phyloP scores from a whole-genome alignment of 805 yeast genomes.

The Starmerella vaccinii region DNA sequence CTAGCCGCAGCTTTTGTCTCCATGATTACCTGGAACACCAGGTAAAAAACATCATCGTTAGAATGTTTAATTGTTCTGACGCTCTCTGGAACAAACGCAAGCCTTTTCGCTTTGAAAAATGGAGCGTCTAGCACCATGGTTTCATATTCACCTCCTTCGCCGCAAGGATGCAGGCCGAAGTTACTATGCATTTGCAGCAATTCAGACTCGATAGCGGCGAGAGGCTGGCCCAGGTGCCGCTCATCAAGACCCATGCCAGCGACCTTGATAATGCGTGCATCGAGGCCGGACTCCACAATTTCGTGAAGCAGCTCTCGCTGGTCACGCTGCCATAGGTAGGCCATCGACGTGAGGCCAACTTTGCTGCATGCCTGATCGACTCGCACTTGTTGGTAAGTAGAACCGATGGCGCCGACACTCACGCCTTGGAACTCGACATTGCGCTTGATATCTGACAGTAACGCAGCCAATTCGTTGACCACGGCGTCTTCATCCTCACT shows the following conservation, averaged over 20 bases:
- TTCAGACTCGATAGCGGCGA: slow-evolving; percentile 51
- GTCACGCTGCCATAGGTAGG: slow-evolving; percentile 84
- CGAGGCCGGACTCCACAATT: slow-evolving; percentile 56
- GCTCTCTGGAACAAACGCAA: slow-evolving; percentile 34
- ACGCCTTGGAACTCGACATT: slow-evolving; percentile 77
- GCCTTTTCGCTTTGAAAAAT: slow-evolving; percentile 47
- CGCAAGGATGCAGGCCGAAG: slow-evolving; percentile 88
- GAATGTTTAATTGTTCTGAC: slow-evolving; percentile 39
- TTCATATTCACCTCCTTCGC: slow-evolving; percentile 99
- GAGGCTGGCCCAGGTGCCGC: slow-evolving; percentile 55
- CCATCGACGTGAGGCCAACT: slow-evolving; percentile 54
- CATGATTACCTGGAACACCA: slow-evolving; percentile 35
- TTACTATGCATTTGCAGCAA: slow-evolving; percentile 43
- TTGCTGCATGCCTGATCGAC: slow-evolving; percentile 84
- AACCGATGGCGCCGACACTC: slow-evolving; percentile 89
- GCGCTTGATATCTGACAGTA: slow-evolving; percentile 40
- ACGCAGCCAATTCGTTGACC: slow-evolving; percentile 64
- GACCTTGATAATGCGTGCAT: slow-evolving; percentile 81
- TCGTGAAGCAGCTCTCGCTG: slow-evolving; percentile 73
- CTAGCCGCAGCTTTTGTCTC: slow-evolving; percentile 37
- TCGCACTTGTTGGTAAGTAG: slow-evolving; percentile 88
- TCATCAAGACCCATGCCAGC: slow-evolving; percentile 79
- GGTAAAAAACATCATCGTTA: slow-evolving; percentile 58
- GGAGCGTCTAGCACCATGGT: slow-evolving; percentile 87
- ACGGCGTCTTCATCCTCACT: slow-evolving; percentile 68